These are phyloP conservation scores for Trametes hirsuta DNA, from an alignment of 1,284 basidiomycete species.

Conservation along the genomic window DNA sequence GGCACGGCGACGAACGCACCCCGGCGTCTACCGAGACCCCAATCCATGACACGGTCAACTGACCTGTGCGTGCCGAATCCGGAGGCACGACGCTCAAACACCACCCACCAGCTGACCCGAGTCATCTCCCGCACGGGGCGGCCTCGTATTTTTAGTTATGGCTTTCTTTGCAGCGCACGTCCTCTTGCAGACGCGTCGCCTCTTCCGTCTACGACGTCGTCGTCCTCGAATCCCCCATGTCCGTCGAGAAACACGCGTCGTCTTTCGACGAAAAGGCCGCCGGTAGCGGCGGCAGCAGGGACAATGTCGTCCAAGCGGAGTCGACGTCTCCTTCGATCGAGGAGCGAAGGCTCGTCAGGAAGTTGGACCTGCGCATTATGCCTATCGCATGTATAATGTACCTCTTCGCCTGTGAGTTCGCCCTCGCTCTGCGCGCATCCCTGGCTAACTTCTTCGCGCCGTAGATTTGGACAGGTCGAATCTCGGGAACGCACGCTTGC, in stretches of 20 bases:
- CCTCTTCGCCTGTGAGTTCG: constrained; percentile 68
- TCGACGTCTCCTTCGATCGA: constrained; percentile 33
- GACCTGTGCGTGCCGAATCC: background rate
- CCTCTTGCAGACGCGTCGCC: background rate
- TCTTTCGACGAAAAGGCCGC: constrained; percentile 13
- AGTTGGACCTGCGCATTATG: constrained; percentile 68
- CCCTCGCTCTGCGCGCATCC: background rate
- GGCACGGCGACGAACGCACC: too few species aligned
- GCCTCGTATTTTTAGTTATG: constrained; percentile 8
- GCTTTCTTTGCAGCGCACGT: background rate
- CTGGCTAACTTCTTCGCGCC: background rate
- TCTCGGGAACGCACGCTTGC: constrained; percentile 75
- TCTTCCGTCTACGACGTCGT: background rate
- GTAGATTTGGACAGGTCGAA: constrained; percentile 77
- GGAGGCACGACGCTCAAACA: background rate
- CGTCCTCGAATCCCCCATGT: constrained; percentile 3
- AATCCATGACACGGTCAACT: background rate
- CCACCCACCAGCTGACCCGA: constrained; percentile 6
- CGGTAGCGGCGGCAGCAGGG: background rate
- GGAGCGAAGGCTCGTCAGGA: constrained; percentile 63
- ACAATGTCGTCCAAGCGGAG: background rate
- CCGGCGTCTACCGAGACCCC: background rate
- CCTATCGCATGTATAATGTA: constrained; percentile 75
- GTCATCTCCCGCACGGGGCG: background rate
- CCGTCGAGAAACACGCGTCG: constrained; percentile 13